phyloP scores from a whole-genome alignment of 345 rosid species.

The sweet orange (Citrus sinensis) region DNA sequence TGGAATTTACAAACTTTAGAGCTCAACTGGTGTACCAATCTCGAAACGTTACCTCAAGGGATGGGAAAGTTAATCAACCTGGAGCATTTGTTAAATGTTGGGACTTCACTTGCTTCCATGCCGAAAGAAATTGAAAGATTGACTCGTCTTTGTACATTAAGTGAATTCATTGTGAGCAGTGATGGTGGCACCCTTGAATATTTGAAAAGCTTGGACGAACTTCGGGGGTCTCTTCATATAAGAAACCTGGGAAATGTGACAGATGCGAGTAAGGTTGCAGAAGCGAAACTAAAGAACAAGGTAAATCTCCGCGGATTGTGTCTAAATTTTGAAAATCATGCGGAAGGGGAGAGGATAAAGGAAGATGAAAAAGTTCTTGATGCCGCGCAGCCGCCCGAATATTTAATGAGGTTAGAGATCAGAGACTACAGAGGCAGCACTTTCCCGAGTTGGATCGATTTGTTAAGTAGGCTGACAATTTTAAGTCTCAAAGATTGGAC shows the following conservation, averaged over 20 bases:
- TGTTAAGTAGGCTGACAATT: neutral
- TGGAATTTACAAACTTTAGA: neutral
- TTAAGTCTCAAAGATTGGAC: neutral
- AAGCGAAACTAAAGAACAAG: neutral
- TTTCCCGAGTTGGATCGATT: neutral
- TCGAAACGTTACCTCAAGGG: neutral
- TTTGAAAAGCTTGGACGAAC: neutral
- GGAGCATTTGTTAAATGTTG: neutral
- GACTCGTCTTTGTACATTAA: neutral
- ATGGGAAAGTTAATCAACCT: conserved; percentile 5
- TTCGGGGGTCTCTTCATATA: neutral
- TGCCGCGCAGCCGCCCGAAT: neutral
- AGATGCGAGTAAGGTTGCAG: neutral
- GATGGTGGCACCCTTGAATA: neutral
- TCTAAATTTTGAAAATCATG: neutral
- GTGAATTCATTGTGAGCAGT: neutral
- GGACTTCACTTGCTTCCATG: neutral
- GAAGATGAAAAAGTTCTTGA: neutral
- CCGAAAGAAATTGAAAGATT: neutral
- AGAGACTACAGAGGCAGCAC: neutral
- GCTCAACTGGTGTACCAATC: neutral
- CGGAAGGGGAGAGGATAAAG: neutral
- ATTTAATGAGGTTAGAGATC: neutral
- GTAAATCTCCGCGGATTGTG: neutral
- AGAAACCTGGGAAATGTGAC: neutral